Base-by-base conservation (phyloP, 2,329 filamentous ascomycete genomes). In the Penicillium verrucosum region DNA sequence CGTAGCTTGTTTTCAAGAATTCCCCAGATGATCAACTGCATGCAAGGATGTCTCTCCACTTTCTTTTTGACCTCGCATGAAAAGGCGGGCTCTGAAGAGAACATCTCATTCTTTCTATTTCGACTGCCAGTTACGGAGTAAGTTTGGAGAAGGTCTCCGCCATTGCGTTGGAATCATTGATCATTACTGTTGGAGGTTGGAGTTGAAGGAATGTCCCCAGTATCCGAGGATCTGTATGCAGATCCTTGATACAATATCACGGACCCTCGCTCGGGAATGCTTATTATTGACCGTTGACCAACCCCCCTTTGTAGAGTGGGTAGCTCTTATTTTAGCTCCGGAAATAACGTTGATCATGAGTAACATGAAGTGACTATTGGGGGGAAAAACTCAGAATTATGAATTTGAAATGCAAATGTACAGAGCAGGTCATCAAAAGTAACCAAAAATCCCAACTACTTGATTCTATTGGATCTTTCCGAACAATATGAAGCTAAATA, bases 41-140 rank as follows among this genome's bases (percentile, higher is more conserved):
- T 54, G 63, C 63, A 65, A 65, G 63, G 62, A 62, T 49, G 42
- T 50, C 37, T 50, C 40, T 53, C 61, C 51, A 51, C 47, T 49
- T 45, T 58, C 46, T 57, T 54, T 37, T 52, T 7, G 14, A 36
- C 18, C 30, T 46, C 30, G 53, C 52, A 48, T 48, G 45, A 10
- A 36, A 12, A n/a, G n/a, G 9, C 12, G 23, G 23, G 34, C 9
- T 29, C 25, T 21, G 25, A 16, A 30, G 9, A 44, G 34, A 25
- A 12, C 21, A 29, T 14, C 1, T 40, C 23, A 21, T 49, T n/a
- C 5, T 27, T 25, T 49, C 16, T 29, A 29, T 27, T 25, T 18
- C 10, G 1, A 18, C 18, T 38, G 18, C 12, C 8, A 21, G 3
- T 18, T 34, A 16, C 3, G 11, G 8, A n/a, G 11, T 32, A 1